Evolutionary conservation across 305 asterid species (phyloP), one percentile per base, ranked within the genome.

Genomic region (Ilex paraguariensis): DNA sequence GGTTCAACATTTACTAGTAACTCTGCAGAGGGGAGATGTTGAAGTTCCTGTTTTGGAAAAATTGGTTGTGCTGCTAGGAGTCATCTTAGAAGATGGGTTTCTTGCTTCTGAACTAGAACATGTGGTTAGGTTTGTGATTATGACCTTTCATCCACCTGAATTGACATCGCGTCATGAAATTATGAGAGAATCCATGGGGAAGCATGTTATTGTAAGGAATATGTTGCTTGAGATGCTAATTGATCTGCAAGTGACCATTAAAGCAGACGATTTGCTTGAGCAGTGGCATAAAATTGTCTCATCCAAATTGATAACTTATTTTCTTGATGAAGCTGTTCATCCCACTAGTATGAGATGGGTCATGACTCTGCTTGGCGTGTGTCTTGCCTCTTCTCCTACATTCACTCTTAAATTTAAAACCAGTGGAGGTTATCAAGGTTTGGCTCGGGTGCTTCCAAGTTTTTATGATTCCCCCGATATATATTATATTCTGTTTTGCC

Each of bases 291-390:
- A 91, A 82, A 83, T 83, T 64, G 99, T 94, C 58, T 94, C 99
- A 57, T 94, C 99, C 21, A 94, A 87, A 78, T 71, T 94, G 64
- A 80, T 94, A 56, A 88, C 97, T 57, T 94, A 76, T 83, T 88
- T 91, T 80, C 97, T 94, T 70, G 99, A 94, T 64, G 99, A 94
- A 84, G 90, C 95, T 57, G 98, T 94, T 77, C 99, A 94, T 79
- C 99, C 99, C 52, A 88, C 98, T 67, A 94, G 98, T 75, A 94
- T 94, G 99, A 85, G 99, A 79, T 94, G 99, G 99, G 82, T 94
- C 82, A 94, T 88, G 94, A 91, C 98, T 79, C 98, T 94, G 78
- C 78, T 91, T 60, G 99, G 99, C 55, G 99, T 91, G 68, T 91
- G 96, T 77, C 90, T 94, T 67, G 84, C 88, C 62, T 94, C 99